Conservation (phyloP, 345 rosid genomes). For the Psidium friedrichsthalianum region DNA sequence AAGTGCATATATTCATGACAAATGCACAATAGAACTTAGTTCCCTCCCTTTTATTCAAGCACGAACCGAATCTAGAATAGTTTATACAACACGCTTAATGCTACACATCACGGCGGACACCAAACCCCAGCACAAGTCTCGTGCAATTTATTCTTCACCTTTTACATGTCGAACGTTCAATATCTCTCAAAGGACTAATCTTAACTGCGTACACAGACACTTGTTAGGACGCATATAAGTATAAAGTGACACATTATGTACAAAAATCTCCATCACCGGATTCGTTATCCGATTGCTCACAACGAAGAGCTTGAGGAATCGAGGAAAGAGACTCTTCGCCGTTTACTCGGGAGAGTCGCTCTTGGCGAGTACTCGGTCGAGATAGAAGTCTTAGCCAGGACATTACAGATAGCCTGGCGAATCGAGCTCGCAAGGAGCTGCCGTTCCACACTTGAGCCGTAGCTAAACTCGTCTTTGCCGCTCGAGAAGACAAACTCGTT, state of each 20-base stretch:
- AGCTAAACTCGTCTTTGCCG: slow-evolving; percentile 3
- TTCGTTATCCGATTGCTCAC: background rate
- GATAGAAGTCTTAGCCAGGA: slow-evolving; percentile 28
- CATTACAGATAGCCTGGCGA: slow-evolving; percentile 23
- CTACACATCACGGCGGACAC: background rate
- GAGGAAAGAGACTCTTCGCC: slow-evolving; percentile 22
- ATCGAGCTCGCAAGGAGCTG: slow-evolving; percentile 14
- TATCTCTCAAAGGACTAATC: background rate
- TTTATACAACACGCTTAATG: background rate
- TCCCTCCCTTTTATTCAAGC: background rate
- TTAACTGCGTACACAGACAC: background rate
- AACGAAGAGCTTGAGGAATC: slow-evolving; percentile 33
- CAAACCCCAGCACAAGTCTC: background rate
- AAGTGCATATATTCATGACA: background rate
- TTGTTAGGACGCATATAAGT: background rate
- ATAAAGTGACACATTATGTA: background rate
- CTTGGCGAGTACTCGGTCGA: slow-evolving; percentile 24
- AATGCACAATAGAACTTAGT: background rate
- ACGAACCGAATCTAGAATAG: background rate
- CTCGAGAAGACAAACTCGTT: slow-evolving; percentile 25
- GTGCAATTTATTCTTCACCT: background rate
- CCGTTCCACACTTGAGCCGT: background rate
- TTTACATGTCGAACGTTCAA: background rate
- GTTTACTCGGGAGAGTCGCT: slow-evolving; percentile 26
- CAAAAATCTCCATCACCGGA: background rate